These are phyloP conservation scores for Colletotrichum shisoi DNA, from an alignment of 2,329 filamentous ascomycete genomes.

Conservation along the genomic window DNA sequence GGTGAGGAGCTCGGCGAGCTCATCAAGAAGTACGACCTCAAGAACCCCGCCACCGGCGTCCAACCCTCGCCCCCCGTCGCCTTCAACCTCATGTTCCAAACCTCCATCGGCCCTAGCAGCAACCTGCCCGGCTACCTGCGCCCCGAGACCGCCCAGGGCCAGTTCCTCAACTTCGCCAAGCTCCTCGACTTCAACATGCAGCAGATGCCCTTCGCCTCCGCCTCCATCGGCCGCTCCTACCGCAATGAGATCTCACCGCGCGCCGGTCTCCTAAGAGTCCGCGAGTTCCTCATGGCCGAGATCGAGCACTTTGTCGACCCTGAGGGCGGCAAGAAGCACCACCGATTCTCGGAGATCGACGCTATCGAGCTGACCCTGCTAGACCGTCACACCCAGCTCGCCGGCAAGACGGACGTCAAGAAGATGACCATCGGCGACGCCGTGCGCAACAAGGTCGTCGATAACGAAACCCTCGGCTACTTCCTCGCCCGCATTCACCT, in stretches of 20 bases:
- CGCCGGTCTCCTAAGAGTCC: slow-evolving; percentile 87
- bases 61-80: slow-evolving; percentile 81
- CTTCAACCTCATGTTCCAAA: slow-evolving; percentile 99
- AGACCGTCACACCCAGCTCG: slow-evolving; percentile 83
- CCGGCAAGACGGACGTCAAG: slow-evolving; percentile 79
- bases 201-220: slow-evolving; percentile 95
- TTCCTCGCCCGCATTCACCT: slow-evolving; percentile 93
- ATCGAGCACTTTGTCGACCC: slow-evolving; percentile 99
- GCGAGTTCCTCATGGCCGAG: slow-evolving; percentile 98
- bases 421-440: slow-evolving; percentile 84
- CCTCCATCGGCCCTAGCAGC: slow-evolving; percentile 89
- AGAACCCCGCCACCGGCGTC: slow-evolving; percentile 81
- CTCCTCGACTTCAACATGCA: slow-evolving; percentile 96
- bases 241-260: slow-evolving; percentile 97
- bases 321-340: slow-evolving; percentile 91
- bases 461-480: slow-evolving; percentile 98
- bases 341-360: slow-evolving; percentile 84
- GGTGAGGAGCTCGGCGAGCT: slow-evolving; percentile 85
- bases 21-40: slow-evolving; percentile 90
- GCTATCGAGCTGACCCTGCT: slow-evolving; percentile 84
- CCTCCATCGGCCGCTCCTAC: slow-evolving; percentile 97
- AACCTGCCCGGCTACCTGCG: slow-evolving; percentile 85
- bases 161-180: slow-evolving; percentile 97
- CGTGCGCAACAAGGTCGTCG: slow-evolving; percentile 81
- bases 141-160: slow-evolving; percentile 96